These are phyloP conservation scores for Tolypocladium paradoxum DNA, from an alignment of 2,329 filamentous ascomycete genomes.

Conservation along the genomic window DNA sequence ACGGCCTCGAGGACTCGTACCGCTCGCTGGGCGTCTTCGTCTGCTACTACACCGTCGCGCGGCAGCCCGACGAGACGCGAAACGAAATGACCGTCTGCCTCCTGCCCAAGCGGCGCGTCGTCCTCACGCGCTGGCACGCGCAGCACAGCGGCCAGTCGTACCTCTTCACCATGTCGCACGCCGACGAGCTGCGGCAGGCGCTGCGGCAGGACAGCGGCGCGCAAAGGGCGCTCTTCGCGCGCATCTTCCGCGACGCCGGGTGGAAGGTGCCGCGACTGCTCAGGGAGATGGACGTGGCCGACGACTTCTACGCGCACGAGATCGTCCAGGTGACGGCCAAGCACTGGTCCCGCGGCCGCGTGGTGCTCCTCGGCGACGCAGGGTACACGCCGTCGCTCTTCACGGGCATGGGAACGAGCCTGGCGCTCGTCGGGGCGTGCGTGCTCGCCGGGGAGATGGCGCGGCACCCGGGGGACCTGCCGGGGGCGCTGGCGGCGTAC, in stretches of 20 bases:
- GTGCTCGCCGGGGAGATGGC: constrained; percentile 37
- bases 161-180: constrained; percentile 18
- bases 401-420: constrained; percentile 37
- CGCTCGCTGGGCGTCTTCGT: constrained; percentile 15
- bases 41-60: constrained; percentile 29
- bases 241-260: constrained; percentile 31
- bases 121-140: constrained; percentile 15
- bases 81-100: constrained; percentile 16
- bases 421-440: constrained; percentile 36
- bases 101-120: constrained; percentile 20
- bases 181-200: constrained; percentile 12
- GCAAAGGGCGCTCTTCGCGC: constrained; percentile 27
- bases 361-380: constrained; percentile 38
- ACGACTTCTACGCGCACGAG: constrained; percentile 33
- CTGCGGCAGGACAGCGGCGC: constrained; percentile 12
- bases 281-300: constrained; percentile 19
- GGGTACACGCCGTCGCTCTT: constrained; percentile 33
- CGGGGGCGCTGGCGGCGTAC: constrained; percentile 24
- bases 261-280: constrained; percentile 32
- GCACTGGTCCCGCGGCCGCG: constrained; percentile 21
- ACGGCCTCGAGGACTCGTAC: constrained; percentile 15
- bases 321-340: constrained; percentile 30
- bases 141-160: constrained; percentile 12
- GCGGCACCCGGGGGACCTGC: constrained; percentile 10
- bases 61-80: constrained; percentile 11